Percentiles rank a stretch among this genome's conserved stretches.
These are phyloP conservation scores for Myxozyma kluyveri DNA, from an alignment of 805 yeast genomes.

Conservation along the genomic window DNA sequence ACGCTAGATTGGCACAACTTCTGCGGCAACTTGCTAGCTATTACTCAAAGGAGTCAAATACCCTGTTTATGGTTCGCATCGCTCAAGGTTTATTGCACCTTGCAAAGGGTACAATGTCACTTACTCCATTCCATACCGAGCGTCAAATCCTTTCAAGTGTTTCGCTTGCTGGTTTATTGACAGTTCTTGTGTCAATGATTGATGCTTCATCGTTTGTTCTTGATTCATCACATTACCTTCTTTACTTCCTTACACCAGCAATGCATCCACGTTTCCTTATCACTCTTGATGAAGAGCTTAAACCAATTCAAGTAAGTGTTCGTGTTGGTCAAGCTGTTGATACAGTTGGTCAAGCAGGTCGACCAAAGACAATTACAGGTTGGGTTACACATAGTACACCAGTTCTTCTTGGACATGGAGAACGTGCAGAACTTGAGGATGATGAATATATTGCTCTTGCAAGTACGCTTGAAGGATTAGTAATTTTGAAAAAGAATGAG, in stretches of 20 bases:
- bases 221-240: constrained; percentile 66
- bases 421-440: constrained; percentile 93
- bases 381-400: constrained; percentile 99
- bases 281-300: constrained; percentile 86
- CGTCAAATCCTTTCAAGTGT: constrained; percentile 83
- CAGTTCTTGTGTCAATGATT: constrained; percentile 76
- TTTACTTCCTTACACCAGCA: constrained; percentile 83
- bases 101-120: constrained; percentile 92
- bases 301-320: constrained; percentile 91
- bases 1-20: constrained; percentile 94
- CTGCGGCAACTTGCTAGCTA: constrained; percentile 92
- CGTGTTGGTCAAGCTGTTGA: constrained; percentile 99
- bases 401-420: constrained; percentile 87
- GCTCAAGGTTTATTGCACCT: constrained; percentile 93
- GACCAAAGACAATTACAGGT: constrained; percentile 97
- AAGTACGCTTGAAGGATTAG: constrained; percentile 85
- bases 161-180: constrained; percentile 82
- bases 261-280: constrained; percentile 89
- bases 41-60: constrained; percentile 85
- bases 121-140: constrained; percentile 87
- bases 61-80: constrained; percentile 86
- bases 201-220: constrained; percentile 83
- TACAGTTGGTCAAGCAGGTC: constrained; percentile 98
- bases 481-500: constrained; percentile 76
- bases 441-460: constrained; percentile 86